Evolutionary conservation across 192 early-diverging fungal genomes (phyloP), one percentile per base, ranked within the genome.

Genomic region (Powellomyces hirtus): DNA sequence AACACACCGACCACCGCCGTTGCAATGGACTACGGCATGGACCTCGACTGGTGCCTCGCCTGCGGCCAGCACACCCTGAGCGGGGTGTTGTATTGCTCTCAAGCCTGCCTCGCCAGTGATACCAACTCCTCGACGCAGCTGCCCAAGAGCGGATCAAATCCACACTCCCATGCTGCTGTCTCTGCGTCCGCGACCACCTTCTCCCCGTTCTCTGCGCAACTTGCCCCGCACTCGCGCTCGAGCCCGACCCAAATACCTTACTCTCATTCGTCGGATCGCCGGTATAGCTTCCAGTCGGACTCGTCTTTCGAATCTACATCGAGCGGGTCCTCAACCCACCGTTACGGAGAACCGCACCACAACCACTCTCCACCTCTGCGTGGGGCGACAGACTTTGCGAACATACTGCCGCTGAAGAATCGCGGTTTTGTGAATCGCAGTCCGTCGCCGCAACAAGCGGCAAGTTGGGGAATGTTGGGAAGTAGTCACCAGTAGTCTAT

Each of bases 11-110:
- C 40, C 40, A 42, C 40, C n/a, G 40, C 40, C 11, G n/a, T n/a
- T 13, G 40, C 40, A 42, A 60, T 60, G 59, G 36, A 60, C 34
- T 56, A 6, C 26, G 59, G 59, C 34, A 36, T 60, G 20, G 59
- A 60, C 29, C 59, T 60, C 36, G 59, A 60, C 20, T 60, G 59
- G 59, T 60, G 59, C 35, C 35, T 60, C 8, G 2, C 59, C 59
- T 60, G 59, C 59, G 59, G 59, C 20, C 31, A 60, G 20, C 59
- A 60, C 29, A 36, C 35, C 16, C n/a, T 60, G 18, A 27, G 2
- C 59, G 59, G 59, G 18, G 59, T 60, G 4, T 37, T 60, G 4
- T 60, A 60, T 20, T 60, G 59, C 59, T 60, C 59, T 1, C 36
- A 34, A 14, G 36, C 59, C 36, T 60, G 59, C 59, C 59, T 60